These are phyloP conservation scores for Mrakia hoshinonis DNA, from an alignment of 768 basidiomycete species.

Conservation along the genomic window DNA sequence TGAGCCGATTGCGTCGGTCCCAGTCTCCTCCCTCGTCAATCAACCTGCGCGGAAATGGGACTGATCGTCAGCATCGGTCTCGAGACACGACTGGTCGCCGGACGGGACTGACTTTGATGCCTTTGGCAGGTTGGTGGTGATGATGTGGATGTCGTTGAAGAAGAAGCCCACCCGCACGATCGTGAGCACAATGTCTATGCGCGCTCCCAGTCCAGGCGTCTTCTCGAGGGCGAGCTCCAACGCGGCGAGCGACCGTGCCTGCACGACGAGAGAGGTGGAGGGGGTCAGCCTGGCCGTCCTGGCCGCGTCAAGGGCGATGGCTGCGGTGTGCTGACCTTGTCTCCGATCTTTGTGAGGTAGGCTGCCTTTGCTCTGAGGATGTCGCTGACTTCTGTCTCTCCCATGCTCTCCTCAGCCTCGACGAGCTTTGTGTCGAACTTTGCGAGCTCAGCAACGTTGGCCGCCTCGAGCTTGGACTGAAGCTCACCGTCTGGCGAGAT, in stretches of 20 bases:
- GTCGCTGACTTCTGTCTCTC: conserved; percentile 88
- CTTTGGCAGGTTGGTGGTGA: conserved; percentile 61
- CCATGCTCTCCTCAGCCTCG: conserved; percentile 82
- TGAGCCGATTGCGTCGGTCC: conserved; percentile 92
- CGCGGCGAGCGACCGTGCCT: conserved; percentile 75
- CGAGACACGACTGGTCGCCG: background rate
- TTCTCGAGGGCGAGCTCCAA: conserved; percentile 79
- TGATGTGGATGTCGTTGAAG: conserved; percentile 66
- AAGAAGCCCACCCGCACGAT: conserved; percentile 85
- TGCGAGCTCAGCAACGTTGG: conserved; percentile 63
- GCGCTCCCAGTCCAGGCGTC: conserved; percentile 80
- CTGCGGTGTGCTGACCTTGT: conserved; percentile 48
- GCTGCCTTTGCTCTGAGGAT: conserved; percentile 72
- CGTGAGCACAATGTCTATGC: conserved; percentile 85
- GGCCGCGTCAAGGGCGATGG: background rate
- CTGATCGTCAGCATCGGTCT: conserved; percentile 3
- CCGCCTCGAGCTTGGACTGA: conserved; percentile 54
- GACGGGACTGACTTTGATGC: conserved; percentile 61
- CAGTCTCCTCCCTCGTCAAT: conserved; percentile 96
- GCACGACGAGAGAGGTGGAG: background rate
- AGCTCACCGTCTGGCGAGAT: conserved; percentile 37
- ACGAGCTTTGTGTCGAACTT: conserved; percentile 66
- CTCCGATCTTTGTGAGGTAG: conserved; percentile 80
- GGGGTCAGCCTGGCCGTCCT: background rate
- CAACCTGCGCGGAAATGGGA: conserved; percentile 47